A percentile compares a stretch with the other conserved stretches of the same genome.
Evolutionary conservation across 2,329 filamentous ascomycete species (phyloP).

Genomic region (Fusarium irregulare): DNA sequence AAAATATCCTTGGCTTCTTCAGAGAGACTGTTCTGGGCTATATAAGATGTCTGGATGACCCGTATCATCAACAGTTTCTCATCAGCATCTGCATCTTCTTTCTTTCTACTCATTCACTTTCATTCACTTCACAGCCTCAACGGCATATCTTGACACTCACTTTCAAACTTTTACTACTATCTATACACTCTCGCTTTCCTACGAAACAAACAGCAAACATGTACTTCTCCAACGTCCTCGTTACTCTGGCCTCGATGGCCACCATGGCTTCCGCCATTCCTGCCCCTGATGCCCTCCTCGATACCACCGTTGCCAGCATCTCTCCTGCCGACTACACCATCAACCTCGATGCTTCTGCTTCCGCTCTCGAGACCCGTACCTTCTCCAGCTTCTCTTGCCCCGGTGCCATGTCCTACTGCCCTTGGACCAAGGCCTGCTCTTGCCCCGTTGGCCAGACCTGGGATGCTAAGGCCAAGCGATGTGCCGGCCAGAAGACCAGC

Average conservation of each 20-base stretch:
- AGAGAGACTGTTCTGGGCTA: constrained; percentile 2
- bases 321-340: constrained; percentile 32
- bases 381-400: constrained; percentile 49
- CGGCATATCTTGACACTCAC: constrained; percentile 11
- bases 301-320: constrained; percentile 41
- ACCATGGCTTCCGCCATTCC: constrained; percentile 43
- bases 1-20: constrained; percentile 1
- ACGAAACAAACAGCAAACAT: constrained; percentile 36
- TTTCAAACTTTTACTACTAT: constrained; percentile 3
- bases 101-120: constrained; percentile 26
- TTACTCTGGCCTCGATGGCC: constrained; percentile 44
- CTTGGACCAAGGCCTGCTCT: constrained; percentile 56
- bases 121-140: constrained; percentile 30
- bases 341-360: constrained; percentile 28
- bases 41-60: constrained; percentile 28
- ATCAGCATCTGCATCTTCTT: constrained; percentile 17
- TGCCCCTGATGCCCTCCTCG: constrained; percentile 46
- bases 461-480: constrained; percentile 47
- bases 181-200: neutral
- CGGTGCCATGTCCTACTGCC: constrained; percentile 51
- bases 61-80: constrained; percentile 15
- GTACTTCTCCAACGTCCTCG: constrained; percentile 47
- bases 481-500: constrained; percentile 42
- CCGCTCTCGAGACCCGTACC: constrained; percentile 37
- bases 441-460: constrained; percentile 56